A percentile compares a stretch with the other conserved stretches of the same genome.
Evolutionary conservation across 2,329 filamentous ascomycete species (phyloP).

Genomic region (Fusarium succisae): DNA sequence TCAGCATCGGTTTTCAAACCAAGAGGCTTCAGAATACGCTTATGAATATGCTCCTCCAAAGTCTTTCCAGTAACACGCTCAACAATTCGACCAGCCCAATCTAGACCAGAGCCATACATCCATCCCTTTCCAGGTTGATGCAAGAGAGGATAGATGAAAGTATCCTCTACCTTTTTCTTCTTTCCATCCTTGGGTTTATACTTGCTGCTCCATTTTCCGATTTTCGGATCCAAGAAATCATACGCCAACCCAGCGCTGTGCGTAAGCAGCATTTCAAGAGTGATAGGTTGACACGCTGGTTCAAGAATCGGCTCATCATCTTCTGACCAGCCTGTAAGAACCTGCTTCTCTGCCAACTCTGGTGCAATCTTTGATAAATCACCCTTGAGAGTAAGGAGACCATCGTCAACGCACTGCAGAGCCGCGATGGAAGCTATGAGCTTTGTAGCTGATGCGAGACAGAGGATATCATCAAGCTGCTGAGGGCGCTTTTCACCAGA

Average conservation of each 20-base stretch:
- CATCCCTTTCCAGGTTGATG: conserved; percentile 62
- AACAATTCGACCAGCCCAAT: conserved; percentile 64
- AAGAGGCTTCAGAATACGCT: conserved; percentile 56
- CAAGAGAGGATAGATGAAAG: conserved; percentile 55
- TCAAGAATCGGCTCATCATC: conserved; percentile 52
- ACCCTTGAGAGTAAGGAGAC: conserved; percentile 56
- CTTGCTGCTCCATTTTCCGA: conserved; percentile 49
- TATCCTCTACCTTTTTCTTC: conserved; percentile 51
- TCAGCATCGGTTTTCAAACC: conserved; percentile 49
- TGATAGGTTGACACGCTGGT: conserved; percentile 52
- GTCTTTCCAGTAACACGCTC: conserved; percentile 56
- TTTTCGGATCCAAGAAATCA: conserved; percentile 50
- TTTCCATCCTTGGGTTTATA: conserved; percentile 33
- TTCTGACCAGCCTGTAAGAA: conserved; percentile 58
- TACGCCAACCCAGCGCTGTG: conserved; percentile 62
- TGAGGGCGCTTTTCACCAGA: conserved; percentile 52
- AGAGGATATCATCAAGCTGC: conserved; percentile 49
- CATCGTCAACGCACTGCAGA: conserved; percentile 64
- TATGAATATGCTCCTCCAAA: conserved; percentile 55
- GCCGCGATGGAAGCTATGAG: conserved; percentile 62
- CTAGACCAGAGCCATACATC: conserved; percentile 59
- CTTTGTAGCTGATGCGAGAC: conserved; percentile 52
- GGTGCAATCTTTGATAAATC: conserved; percentile 58
- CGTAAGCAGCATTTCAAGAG: conserved; percentile 60
- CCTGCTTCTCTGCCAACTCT: conserved; percentile 56